Conservation (phyloP, 2,329 filamentous ascomycete genomes). For the Diaporthe humulicola region DNA sequence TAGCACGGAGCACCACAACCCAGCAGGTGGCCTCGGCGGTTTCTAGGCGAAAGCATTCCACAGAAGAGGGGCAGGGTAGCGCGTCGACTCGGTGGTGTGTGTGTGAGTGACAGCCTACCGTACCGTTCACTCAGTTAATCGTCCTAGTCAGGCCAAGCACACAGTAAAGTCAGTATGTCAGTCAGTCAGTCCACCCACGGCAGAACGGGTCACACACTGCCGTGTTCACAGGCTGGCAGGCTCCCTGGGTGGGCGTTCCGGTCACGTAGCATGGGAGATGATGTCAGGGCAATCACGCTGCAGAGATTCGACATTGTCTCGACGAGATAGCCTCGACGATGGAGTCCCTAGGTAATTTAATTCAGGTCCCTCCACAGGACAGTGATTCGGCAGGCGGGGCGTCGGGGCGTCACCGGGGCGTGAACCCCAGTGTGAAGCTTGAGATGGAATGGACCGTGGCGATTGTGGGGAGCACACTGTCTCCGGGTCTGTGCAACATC, state of each 20-base stretch:
- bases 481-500: not conserved
- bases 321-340: constrained; percentile 16
- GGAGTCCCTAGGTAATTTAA: constrained; percentile 29
- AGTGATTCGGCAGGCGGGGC: constrained; percentile 17
- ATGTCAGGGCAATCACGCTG: constrained; percentile 25
- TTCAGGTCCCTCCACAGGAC: constrained; percentile 21
- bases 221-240: constrained; percentile 4
- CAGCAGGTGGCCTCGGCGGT: constrained; percentile 26
- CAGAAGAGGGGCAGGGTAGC: constrained; percentile 15
- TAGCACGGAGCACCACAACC: not conserved
- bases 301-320: constrained; percentile 14
- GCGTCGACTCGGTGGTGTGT: not conserved
- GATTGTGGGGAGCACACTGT: constrained; percentile 4
- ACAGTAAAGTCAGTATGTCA: not conserved
- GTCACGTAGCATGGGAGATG: constrained; percentile 8
- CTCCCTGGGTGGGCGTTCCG: not conserved
- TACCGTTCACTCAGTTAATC: not conserved
- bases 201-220: constrained; percentile 5
- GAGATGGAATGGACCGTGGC: constrained; percentile 25
- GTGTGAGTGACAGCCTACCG: not conserved
- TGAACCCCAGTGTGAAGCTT: not conserved
- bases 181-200: constrained; percentile 3
- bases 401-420: constrained; percentile 20
- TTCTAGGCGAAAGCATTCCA: constrained; percentile 31
- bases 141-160: not conserved